A percentile compares a stretch with the other conserved stretches of the same genome.
phyloP scores from a whole-genome alignment of 225 moss, liverwort and hornwort species.

The Rhytidiadelphus loreus region DNA sequence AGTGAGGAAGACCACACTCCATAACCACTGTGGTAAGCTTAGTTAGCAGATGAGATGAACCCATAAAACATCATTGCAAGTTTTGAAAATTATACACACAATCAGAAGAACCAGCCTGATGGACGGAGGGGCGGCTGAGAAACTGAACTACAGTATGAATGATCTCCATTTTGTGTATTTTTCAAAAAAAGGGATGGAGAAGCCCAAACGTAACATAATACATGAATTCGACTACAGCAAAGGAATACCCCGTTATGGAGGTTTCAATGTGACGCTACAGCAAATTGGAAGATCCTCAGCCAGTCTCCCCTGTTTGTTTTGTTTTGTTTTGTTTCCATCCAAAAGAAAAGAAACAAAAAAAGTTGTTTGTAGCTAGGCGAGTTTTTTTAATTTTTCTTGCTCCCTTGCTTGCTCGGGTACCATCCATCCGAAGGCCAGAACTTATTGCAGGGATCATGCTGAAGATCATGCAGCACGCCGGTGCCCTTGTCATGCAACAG shows the following conservation, averaged over 20 bases:
- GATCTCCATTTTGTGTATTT: too few species aligned
- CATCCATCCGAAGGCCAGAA: too few species aligned
- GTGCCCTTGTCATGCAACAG: background rate
- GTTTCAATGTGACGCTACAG: too few species aligned
- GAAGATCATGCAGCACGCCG: background rate
- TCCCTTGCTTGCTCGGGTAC: too few species aligned
- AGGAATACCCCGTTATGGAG: too few species aligned
- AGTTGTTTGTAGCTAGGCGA: background rate
- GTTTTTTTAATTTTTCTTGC: background rate
- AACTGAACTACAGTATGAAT: background rate
- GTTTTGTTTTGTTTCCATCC: background rate
- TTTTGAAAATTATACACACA: background rate
- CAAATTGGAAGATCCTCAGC: background rate
- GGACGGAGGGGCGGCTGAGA: background rate
- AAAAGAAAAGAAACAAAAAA: fast-evolving
- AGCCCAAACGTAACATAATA: background rate
- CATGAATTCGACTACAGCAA: background rate
- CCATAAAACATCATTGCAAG: fast-evolving
- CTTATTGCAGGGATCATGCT: background rate
- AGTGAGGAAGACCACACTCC: too few species aligned
- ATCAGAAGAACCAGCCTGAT: background rate
- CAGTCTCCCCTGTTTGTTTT: background rate
- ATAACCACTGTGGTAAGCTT: too few species aligned
- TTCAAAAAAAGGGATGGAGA: background rate
- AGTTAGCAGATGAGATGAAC: background rate